Evolutionary conservation across 345 rosid genomes (phyloP).

Genomic region (Salix arbutifolia): DNA sequence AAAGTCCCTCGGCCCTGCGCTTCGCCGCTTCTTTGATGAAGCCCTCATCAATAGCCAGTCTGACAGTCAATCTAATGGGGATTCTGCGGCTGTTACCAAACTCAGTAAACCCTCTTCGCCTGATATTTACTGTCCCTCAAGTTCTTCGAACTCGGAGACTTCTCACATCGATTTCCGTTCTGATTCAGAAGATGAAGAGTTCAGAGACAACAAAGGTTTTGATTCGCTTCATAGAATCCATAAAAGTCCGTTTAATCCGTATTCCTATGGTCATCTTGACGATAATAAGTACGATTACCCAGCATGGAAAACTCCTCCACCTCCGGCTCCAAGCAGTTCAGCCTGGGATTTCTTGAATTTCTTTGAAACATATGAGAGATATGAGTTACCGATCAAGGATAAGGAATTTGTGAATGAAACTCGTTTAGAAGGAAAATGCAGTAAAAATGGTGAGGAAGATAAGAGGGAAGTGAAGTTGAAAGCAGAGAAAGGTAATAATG

Average conservation of each 20-base stretch:
- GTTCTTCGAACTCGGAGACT: constrained; percentile 34
- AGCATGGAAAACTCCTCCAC: constrained; percentile 41
- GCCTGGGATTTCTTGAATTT: constrained; percentile 66
- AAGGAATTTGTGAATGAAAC: background rate
- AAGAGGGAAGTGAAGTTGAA: background rate
- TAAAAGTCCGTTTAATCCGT: constrained; percentile 14
- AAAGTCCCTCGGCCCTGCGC: constrained; percentile 39
- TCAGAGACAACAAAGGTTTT: constrained; percentile 6
- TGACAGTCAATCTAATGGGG: background rate
- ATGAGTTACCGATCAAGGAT: constrained; percentile 22
- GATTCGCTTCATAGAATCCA: constrained; percentile 6
- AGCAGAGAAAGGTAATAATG: background rate
- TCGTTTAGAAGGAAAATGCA: constrained; percentile 1
- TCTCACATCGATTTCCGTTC: constrained; percentile 50
- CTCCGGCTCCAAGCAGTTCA: constrained; percentile 39
- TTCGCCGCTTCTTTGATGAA: constrained; percentile 34
- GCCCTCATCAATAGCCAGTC: background rate
- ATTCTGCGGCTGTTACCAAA: background rate
- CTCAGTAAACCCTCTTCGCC: constrained; percentile 20
- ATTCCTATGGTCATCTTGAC: background rate
- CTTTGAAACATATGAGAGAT: constrained; percentile 46
- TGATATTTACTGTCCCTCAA: constrained; percentile 21
- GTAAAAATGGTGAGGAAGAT: background rate
- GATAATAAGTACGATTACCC: background rate
- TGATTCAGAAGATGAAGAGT: constrained; percentile 45